phyloP scores from a whole-genome alignment of 352 stramenopile species.

The Chrysophaeum taylorii region DNA sequence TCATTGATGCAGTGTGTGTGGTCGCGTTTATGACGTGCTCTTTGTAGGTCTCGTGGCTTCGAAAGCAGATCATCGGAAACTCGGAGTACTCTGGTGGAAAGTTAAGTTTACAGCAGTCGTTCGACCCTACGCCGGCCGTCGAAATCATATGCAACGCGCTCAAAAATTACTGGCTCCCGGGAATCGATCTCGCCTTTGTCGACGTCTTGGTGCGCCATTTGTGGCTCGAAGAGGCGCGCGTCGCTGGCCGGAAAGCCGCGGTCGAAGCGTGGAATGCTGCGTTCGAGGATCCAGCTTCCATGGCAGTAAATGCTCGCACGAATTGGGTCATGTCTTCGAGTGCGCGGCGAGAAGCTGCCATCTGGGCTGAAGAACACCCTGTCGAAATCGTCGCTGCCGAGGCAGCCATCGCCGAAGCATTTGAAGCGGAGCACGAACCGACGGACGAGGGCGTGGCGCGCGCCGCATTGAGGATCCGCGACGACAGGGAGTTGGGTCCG shows the following conservation, averaged over 20 bases:
- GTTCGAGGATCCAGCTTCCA: not conserved
- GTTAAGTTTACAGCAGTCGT: not conserved
- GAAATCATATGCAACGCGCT: not conserved
- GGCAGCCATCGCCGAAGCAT: not conserved
- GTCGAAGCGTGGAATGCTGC: not conserved
- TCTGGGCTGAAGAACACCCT: constrained; percentile 14
- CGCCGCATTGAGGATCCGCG: not conserved
- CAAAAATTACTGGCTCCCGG: not conserved
- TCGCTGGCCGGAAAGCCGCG: not conserved
- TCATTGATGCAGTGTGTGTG: too few relatives aligned
- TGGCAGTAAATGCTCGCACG: constrained; percentile 11
- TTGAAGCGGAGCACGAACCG: constrained; percentile 13
- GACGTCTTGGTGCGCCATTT: not conserved
- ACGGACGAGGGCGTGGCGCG: constrained; percentile 2
- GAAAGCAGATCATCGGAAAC: not conserved
- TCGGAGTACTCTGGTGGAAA: not conserved
- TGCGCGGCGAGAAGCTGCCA: constrained; percentile 9
- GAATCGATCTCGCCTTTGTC: not conserved
- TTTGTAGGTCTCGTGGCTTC: not conserved
- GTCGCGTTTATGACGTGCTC: not conserved
- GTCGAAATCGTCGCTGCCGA: constrained; percentile 5
- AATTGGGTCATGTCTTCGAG: constrained; percentile 18
- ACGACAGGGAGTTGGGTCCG: not conserved
- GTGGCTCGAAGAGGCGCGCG: not conserved
- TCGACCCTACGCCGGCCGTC: not conserved